A percentile compares a stretch with the other conserved stretches of the same genome.
These are phyloP conservation scores for Phlegmacium glaucopus DNA, from an alignment of 768 basidiomycete genomes.

Conservation along the genomic window DNA sequence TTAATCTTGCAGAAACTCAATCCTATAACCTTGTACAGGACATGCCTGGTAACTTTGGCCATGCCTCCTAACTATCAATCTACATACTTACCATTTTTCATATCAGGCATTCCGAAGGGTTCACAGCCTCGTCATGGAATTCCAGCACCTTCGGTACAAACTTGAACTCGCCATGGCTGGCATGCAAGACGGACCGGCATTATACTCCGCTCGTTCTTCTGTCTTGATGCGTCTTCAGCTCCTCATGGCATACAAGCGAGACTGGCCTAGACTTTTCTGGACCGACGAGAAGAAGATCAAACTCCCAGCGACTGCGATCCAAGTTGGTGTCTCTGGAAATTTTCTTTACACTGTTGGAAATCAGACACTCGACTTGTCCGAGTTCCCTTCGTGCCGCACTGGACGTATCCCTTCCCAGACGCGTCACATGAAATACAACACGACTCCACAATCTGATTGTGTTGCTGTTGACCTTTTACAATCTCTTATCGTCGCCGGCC, in stretches of 20 bases:
- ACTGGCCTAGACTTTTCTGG: slow-evolving; percentile 48
- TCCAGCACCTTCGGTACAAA: slow-evolving; percentile 46
- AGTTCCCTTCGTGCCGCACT: slow-evolving; percentile 48
- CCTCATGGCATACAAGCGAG: slow-evolving; percentile 41
- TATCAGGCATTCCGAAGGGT: slow-evolving; percentile 45
- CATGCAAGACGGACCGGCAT: slow-evolving; percentile 47
- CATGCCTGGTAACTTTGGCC: slow-evolving; percentile 37
- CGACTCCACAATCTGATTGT: slow-evolving; percentile 38
- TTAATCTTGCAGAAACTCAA: slow-evolving; percentile 46
- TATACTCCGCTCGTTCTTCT: slow-evolving; percentile 34
- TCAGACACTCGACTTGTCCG: slow-evolving; percentile 42
- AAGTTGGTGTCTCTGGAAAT: slow-evolving; percentile 40
- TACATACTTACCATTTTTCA: slow-evolving; percentile 4
- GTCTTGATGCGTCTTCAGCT: slow-evolving; percentile 39
- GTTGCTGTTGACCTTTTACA: slow-evolving; percentile 45
- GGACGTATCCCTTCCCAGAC: slow-evolving; percentile 40
- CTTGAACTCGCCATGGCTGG: slow-evolving; percentile 47
- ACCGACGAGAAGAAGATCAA: slow-evolving; percentile 43
- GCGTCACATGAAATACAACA: slow-evolving; percentile 42
- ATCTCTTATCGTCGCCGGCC: slow-evolving; percentile 40
- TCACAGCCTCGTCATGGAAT: slow-evolving; percentile 41
- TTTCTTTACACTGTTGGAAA: slow-evolving; percentile 43
- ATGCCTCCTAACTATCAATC: no score
- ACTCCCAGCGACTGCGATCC: slow-evolving; percentile 31
- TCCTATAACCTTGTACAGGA: slow-evolving; percentile 43